Conservation (phyloP, 805 yeast genomes). For the Lachancea fermentati region DNA sequence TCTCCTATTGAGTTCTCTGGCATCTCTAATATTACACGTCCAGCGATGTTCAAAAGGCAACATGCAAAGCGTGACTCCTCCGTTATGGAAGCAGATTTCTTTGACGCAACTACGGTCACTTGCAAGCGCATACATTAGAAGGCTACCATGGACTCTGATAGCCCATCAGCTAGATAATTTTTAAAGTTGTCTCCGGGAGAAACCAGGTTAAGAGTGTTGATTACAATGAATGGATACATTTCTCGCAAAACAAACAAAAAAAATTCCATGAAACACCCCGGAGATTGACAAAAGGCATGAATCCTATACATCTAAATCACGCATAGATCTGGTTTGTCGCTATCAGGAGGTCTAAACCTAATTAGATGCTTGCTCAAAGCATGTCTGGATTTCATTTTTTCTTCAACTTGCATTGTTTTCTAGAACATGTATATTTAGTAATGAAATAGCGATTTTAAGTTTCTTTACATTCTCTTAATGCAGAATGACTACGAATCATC, state of each 20-base stretch:
- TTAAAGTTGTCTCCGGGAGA: too few relatives aligned
- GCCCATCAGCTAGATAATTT: not conserved
- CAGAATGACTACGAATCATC: too few relatives aligned
- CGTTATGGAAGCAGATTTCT: slow-evolving; percentile 24
- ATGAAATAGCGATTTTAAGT: not conserved
- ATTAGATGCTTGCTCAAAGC: not conserved
- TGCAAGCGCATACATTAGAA: slow-evolving; percentile 3
- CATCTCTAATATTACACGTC: slow-evolving; percentile 1
- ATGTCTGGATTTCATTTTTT: not conserved
- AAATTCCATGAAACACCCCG: not conserved
- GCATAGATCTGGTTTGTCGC: too few relatives aligned
- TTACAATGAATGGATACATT: too few relatives aligned
- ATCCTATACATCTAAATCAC: too few relatives aligned
- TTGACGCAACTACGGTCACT: slow-evolving; percentile 9
- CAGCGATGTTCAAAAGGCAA: slow-evolving; percentile 5
- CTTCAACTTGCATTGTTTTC: not conserved
- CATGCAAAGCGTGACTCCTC: slow-evolving; percentile 27
- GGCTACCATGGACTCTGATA: not conserved
- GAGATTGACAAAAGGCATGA: not conserved
- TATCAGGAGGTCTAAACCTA: not conserved
- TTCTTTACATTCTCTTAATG: not conserved
- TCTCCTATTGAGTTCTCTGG: slow-evolving; percentile 13
- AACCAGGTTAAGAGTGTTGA: too few relatives aligned
- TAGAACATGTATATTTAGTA: not conserved
- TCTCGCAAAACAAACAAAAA: too few relatives aligned